Base-by-base conservation (phyloP, 2,329 filamentous ascomycete genomes). In the Aspergillus japonicus region DNA sequence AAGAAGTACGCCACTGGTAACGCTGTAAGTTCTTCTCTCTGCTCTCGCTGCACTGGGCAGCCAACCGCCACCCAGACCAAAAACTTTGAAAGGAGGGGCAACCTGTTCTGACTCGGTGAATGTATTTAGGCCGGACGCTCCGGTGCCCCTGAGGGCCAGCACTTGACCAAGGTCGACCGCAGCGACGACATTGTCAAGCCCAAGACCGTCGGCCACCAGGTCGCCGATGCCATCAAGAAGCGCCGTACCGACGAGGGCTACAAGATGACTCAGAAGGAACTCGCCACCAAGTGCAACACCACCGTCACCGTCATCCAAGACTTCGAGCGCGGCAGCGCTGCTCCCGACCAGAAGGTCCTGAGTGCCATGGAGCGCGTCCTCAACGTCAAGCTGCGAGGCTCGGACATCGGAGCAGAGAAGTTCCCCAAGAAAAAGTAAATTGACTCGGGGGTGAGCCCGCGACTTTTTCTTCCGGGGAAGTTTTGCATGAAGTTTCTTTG, bases 131-230 rank as follows among this genome's bases (percentile, higher is more conserved):
- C 82, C 48, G 68, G 65, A 24, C 75, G 74, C 58, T 58, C 79
- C 61, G 81, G 80, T 62, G 83, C 74, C 56, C 71, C 83, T 67
- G 94, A 98, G 80, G 95, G 95, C 69, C 95, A 99, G 81, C 93
- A 91, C 75, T 85, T 98, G 66, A 98, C 95, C 68, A 97, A 98
- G 83, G 93, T 99, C 78, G 95, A 98, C 84, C 93, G 94, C 69
- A 89, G 88, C 75, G 93, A 98, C 83, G 95, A 97, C 76, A 96
- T 97, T 80, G 89, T 98, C 80, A 96, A 96, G 83, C 93, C 92
- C 73, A 96, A 96, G 82, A 96, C 92, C 50, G 83, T 97, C 60
- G 92, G 92, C 75, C 83, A 85, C 72, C 83, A 85, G 58, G 91
- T 98, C 66, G 92, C 90, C 71, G 87, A 91, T 67, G 90, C 89